Evolutionary conservation across 768 basidiomycete species (phyloP), one percentile per base, ranked within the genome.

Genomic region (Calocera cornea): DNA sequence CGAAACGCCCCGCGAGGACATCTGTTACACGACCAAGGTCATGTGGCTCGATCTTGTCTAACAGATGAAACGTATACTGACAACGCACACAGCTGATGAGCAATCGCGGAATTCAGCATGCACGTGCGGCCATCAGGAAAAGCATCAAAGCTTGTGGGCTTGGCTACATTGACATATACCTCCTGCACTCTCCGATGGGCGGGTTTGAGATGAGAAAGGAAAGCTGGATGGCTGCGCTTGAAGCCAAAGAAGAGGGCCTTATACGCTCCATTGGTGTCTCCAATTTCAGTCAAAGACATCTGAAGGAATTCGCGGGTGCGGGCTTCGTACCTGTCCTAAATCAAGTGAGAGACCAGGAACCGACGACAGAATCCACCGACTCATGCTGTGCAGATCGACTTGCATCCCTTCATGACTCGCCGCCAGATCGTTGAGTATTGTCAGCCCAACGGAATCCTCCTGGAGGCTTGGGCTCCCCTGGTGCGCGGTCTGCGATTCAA

Each of bases 1-100:
- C n/a, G 76, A 77, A 65, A 80, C 81, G 11, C 82, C 84, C 64
- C 84, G 87, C 31, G 76, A 78, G 12, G 82, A 82, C 22, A 81
- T 92, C 71, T 88, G 84, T 78, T 87, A 83, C 75, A 88, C 86
- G 34, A 88, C 86, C 22, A 88, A 90, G 76, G 79, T 88, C 64
- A 86, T 81, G 76, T 69, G 75, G 64, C 89, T 89, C 75, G 73
- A 77, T 41, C 72, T 78, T 80, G 2, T 73, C 80, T 16, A 80
- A 81, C n/a, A n/a, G n/a, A n/a, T 27, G 78, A 75, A 67, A 78
- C 81, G 65, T 76, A 81, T 38, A 84, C 89, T 68, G 72, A 77
- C 49, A 87, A 85, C 1, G 73, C 89, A 22, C 73, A 82, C 29
- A 76, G 74, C 65, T 84, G 80, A 73, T 77, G 65, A 0, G 81